A percentile compares a stretch with the other conserved stretches of the same genome.
Evolutionary conservation across 2,329 filamentous ascomycete genomes (phyloP).

Genomic region (Arthrobotrys entomopaga): DNA sequence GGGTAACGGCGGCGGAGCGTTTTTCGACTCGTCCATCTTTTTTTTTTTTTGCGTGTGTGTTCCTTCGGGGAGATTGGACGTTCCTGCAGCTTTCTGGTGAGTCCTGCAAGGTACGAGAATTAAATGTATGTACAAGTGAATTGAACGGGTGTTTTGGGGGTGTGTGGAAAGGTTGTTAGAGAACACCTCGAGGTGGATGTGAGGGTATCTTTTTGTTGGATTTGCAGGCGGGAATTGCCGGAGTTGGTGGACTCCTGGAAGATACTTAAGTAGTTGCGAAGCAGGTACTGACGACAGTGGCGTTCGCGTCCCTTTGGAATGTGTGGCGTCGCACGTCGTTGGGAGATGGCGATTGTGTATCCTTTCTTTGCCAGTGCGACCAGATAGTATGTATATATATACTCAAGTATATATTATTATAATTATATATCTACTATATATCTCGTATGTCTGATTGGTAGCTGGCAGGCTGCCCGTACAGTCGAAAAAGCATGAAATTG

Average conservation of each 20-base stretch:
- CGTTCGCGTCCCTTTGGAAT: neutral
- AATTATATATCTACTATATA: neutral
- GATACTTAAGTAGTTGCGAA: neutral
- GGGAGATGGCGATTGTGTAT: neutral
- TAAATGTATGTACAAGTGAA: neutral
- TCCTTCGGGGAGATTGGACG: too few species aligned
- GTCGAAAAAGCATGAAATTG: neutral
- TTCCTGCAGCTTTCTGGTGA: neutral
- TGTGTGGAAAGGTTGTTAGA: slow-evolving; percentile 1
- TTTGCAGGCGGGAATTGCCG: slow-evolving; percentile 9
- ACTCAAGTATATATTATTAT: too few species aligned
- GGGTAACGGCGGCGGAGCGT: slow-evolving; percentile 56
- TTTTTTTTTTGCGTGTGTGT: too few species aligned
- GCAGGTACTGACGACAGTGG: neutral
- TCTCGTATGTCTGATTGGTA: neutral
- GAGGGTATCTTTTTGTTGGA: neutral
- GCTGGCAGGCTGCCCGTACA: neutral
- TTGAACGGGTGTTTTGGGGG: neutral
- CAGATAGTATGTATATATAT: neutral
- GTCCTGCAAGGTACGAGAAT: neutral
- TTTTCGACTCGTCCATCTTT: slow-evolving; percentile 55
- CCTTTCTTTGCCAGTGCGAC: neutral
- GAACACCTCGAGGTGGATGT: neutral
- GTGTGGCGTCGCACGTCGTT: neutral
- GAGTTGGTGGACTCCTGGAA: slow-evolving; percentile 1